phyloP scores from a whole-genome alignment of 2,329 filamentous ascomycete species.

The Ophiostoma australiae region DNA sequence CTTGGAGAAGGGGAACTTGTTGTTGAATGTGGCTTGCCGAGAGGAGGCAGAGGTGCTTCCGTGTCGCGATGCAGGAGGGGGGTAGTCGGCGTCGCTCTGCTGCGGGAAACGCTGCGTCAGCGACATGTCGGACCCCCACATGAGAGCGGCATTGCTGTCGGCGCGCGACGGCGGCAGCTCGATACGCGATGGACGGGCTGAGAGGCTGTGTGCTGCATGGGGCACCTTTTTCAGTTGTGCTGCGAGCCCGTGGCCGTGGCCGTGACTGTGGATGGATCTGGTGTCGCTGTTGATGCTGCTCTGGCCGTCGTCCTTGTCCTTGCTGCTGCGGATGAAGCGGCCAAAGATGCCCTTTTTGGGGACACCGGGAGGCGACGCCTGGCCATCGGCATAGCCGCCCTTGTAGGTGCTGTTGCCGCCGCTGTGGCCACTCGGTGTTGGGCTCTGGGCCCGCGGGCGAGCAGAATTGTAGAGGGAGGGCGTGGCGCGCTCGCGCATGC shows the following conservation, averaged over 20 bases:
- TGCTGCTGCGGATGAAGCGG: slow-evolving; percentile 52
- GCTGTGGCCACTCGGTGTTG: slow-evolving; percentile 70
- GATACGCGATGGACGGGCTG: slow-evolving; percentile 45
- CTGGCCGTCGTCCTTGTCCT: slow-evolving; percentile 48
- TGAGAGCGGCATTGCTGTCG: slow-evolving; percentile 30
- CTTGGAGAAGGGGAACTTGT: slow-evolving; percentile 59
- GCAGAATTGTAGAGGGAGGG: slow-evolving; percentile 40
- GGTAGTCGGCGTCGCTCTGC: slow-evolving; percentile 33
- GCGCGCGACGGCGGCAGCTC: slow-evolving; percentile 40
- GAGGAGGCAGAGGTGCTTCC: slow-evolving; percentile 31
- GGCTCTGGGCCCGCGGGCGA: slow-evolving; percentile 66
- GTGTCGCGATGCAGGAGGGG: slow-evolving; percentile 18
- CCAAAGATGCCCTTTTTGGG: slow-evolving; percentile 49
- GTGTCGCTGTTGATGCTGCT: slow-evolving; percentile 11
- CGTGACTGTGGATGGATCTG: background rate
- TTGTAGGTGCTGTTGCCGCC: slow-evolving; percentile 38
- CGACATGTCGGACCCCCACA: slow-evolving; percentile 28
- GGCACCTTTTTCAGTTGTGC: slow-evolving; percentile 47
- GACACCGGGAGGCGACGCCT: slow-evolving; percentile 53
- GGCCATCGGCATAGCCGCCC: slow-evolving; percentile 45
- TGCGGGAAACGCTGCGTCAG: slow-evolving; percentile 31
- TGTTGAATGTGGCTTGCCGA: slow-evolving; percentile 54
- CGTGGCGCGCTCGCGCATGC: slow-evolving; percentile 48
- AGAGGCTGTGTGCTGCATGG: slow-evolving; percentile 50
- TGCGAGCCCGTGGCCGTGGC: slow-evolving; percentile 16